Percentiles rank a stretch among this genome's conserved stretches.
These are phyloP conservation scores for Penstemon newberryi DNA, from an alignment of 257 asterid genomes.

Conservation along the genomic window DNA sequence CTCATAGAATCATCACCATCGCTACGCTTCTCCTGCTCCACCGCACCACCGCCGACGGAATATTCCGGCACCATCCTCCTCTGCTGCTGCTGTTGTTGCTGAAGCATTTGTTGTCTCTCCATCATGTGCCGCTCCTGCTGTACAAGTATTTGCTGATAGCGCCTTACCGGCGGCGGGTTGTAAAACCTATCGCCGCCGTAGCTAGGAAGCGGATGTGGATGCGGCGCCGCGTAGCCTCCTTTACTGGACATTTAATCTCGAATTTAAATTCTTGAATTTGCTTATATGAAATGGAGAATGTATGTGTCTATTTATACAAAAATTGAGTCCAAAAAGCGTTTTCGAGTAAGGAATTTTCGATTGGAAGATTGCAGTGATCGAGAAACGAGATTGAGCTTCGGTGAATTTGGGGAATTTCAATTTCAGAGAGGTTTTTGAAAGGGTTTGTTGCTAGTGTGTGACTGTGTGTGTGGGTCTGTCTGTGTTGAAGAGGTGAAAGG, in stretches of 20 bases:
- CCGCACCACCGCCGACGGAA: slow-evolving; percentile 24
- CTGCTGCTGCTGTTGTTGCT: slow-evolving; percentile 32
- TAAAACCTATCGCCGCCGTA: slow-evolving; percentile 58
- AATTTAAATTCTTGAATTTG: slow-evolving; percentile 14
- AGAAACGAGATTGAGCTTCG: slow-evolving; percentile 32
- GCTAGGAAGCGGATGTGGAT: slow-evolving; percentile 32
- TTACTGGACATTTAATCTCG: slow-evolving; percentile 53
- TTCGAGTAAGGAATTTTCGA: slow-evolving; percentile 21
- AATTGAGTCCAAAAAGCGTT: slow-evolving; percentile 22
- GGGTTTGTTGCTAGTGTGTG: slow-evolving; percentile 30
- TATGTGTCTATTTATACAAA: slow-evolving; percentile 23
- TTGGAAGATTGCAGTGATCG: slow-evolving; percentile 5
- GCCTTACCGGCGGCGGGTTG: slow-evolving; percentile 57
- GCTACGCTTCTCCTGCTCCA: slow-evolving; percentile 35
- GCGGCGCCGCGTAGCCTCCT: slow-evolving; percentile 58
- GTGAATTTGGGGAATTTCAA: slow-evolving; percentile 31
- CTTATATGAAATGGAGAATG: slow-evolving; percentile 19
- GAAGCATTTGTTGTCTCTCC: slow-evolving; percentile 28
- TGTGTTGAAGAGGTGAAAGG: slow-evolving; percentile 35
- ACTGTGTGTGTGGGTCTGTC: slow-evolving; percentile 5
- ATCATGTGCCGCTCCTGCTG: slow-evolving; percentile 41
- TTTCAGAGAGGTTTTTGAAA: slow-evolving; percentile 37
- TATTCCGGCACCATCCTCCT: slow-evolving; percentile 39
- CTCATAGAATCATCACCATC: slow-evolving; percentile 37
- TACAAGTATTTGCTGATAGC: slow-evolving; percentile 46